Conservation (phyloP, 75 land plant species). For the Pinus albicaulis region DNA sequence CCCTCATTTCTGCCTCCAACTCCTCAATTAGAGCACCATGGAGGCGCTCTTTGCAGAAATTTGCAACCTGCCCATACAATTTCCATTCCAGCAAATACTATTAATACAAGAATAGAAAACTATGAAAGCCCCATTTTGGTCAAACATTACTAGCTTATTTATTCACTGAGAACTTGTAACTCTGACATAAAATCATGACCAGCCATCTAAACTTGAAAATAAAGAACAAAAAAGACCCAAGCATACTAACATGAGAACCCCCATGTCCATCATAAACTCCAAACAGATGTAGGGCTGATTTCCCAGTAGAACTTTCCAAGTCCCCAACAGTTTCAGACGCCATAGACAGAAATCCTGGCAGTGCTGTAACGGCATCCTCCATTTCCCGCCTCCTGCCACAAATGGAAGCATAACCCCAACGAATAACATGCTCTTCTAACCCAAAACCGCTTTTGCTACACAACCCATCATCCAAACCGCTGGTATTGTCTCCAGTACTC, state of each 20-base stretch:
- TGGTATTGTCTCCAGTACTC: neutral
- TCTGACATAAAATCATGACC: too few relatives aligned
- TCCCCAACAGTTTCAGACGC: slow-evolving; percentile 41
- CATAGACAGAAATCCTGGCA: slow-evolving; percentile 36
- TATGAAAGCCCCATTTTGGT: too few relatives aligned
- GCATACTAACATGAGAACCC: slow-evolving; percentile 49
- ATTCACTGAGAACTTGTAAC: neutral
- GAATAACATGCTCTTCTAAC: slow-evolving; percentile 17
- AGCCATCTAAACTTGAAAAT: too few relatives aligned
- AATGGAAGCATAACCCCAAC: slow-evolving; percentile 39
- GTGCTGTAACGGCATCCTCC: slow-evolving; percentile 60
- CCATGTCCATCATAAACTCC: slow-evolving; percentile 85
- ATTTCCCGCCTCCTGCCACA: slow-evolving; percentile 61
- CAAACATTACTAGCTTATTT: too few relatives aligned
- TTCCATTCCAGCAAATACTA: neutral
- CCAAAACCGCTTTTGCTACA: slow-evolving; percentile 15
- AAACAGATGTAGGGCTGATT: slow-evolving; percentile 54
- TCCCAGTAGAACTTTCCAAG: slow-evolving; percentile 13
- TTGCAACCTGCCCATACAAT: slow-evolving; percentile 59
- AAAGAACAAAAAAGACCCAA: too few relatives aligned
- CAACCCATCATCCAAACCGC: neutral
- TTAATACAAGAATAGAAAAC: neutral
- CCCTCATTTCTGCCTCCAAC: slow-evolving; percentile 20
- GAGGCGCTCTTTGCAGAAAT: slow-evolving; percentile 70
- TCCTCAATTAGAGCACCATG: slow-evolving; percentile 76